These are phyloP conservation scores for Phaeophleospora eucalypticola DNA, from an alignment of 2,329 filamentous ascomycete genomes.

Conservation along the genomic window DNA sequence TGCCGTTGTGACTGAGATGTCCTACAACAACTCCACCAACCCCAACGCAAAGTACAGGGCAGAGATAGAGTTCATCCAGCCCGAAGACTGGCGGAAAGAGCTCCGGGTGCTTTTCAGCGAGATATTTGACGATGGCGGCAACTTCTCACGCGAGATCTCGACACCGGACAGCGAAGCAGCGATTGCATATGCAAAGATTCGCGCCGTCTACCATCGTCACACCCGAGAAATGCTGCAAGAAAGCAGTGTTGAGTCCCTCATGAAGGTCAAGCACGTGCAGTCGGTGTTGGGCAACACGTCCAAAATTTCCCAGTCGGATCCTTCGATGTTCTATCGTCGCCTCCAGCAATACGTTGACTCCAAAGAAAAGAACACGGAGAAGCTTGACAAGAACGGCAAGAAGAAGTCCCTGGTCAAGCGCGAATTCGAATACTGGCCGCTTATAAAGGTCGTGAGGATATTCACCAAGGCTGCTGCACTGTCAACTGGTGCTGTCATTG, in stretches of 20 bases:
- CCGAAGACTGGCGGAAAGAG: slow-evolving; percentile 52
- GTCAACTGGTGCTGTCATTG: slow-evolving; percentile 52
- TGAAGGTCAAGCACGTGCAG: slow-evolving; percentile 38
- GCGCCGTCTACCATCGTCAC: slow-evolving; percentile 45
- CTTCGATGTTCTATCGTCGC: slow-evolving; percentile 42
- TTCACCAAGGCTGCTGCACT: slow-evolving; percentile 49
- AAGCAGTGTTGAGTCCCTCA: slow-evolving; percentile 39
- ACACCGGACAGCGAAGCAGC: slow-evolving; percentile 47
- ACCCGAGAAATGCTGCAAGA: slow-evolving; percentile 39
- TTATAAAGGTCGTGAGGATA: slow-evolving; percentile 53
- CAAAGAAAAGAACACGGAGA: slow-evolving; percentile 45
- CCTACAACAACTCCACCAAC: slow-evolving; percentile 48
- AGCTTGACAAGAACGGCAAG: slow-evolving; percentile 27
- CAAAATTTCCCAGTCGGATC: slow-evolving; percentile 36
- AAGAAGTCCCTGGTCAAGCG: slow-evolving; percentile 32
- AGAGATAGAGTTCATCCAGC: slow-evolving; percentile 55
- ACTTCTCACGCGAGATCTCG: slow-evolving; percentile 34
- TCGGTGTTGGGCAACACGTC: slow-evolving; percentile 47
- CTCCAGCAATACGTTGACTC: slow-evolving; percentile 54
- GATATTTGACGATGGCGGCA: slow-evolving; percentile 41
- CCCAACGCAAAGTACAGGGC: slow-evolving; percentile 46
- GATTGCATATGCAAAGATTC: slow-evolving; percentile 50
- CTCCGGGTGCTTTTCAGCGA: slow-evolving; percentile 49
- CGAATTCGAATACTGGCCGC: slow-evolving; percentile 45
- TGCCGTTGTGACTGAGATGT: slow-evolving; percentile 58